These are phyloP conservation scores for Penicillium sumatraense DNA, from an alignment of 2,329 filamentous ascomycete genomes.

Conservation along the genomic window DNA sequence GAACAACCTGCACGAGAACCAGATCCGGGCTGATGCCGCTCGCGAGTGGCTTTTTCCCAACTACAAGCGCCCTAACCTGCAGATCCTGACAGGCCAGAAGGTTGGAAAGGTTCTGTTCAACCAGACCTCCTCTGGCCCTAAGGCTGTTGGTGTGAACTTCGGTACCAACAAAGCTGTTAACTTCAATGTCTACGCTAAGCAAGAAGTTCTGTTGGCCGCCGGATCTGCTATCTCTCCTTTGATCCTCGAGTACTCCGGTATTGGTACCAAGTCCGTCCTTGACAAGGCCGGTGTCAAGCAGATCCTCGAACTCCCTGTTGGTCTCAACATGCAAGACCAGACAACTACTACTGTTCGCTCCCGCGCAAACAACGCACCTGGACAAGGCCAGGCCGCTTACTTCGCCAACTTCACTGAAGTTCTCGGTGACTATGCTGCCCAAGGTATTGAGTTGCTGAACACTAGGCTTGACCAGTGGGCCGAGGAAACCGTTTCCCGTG, in stretches of 20 bases:
- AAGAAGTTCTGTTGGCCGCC: constrained; percentile 34
- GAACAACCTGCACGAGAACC: constrained; percentile 30
- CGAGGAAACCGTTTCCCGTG: constrained; percentile 27
- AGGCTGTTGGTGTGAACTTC: constrained; percentile 32
- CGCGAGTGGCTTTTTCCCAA: constrained; percentile 33
- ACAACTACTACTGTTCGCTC: constrained; percentile 29
- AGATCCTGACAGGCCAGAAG: constrained; percentile 30
- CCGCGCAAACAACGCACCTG: constrained; percentile 10
- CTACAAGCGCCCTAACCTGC: constrained; percentile 23
- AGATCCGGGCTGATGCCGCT: constrained; percentile 33
- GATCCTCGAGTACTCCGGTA: constrained; percentile 35
- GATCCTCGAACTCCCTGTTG: constrained; percentile 32
- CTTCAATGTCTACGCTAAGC: constrained; percentile 26
- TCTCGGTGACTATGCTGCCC: constrained; percentile 26
- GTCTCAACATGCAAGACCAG: constrained; percentile 36
- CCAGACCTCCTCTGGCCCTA: neutral
- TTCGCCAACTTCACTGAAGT: constrained; percentile 34
- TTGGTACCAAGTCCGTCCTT: constrained; percentile 27
- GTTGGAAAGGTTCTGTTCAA: constrained; percentile 31
- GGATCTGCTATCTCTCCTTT: constrained; percentile 32
- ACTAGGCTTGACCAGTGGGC: constrained; percentile 33
- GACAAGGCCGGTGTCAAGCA: constrained; percentile 22
- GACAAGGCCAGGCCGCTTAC: constrained; percentile 33
- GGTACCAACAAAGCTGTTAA: constrained; percentile 25
- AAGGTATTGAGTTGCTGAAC: constrained; percentile 25